Evolutionary conservation across 1,284 basidiomycete genomes (phyloP), one percentile per base, ranked within the genome.

Genomic region (Leccinum pachyderme): DNA sequence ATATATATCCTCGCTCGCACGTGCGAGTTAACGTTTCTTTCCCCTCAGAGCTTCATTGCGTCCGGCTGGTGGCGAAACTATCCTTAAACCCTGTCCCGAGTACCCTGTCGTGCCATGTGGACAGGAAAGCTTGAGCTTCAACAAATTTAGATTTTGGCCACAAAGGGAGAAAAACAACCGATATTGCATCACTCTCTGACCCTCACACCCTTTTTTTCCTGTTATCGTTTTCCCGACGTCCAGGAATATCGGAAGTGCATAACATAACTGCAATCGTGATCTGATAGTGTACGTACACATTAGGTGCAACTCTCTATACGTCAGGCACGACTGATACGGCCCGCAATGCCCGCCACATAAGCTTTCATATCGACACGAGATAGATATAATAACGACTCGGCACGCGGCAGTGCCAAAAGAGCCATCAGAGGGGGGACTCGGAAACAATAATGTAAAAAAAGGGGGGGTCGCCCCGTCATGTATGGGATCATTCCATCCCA

Each of bases 291-390:
- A 27, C 28, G 44, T 44, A 27, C 46, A 45, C 6, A 22, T 41
- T 47, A 60, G 28, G 43, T n/a, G 5, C 35, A n/a, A 39, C 18
- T 52, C 15, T 47, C 5, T 22, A 50, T 41, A 51, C 28, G 63
- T 49, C 49, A 63, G 60, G 60, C 63, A 61, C 60, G 4, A 49
- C 2, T 65, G 62, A 62, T 64, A 50, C n/a, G 39, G 37, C 9
- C 37, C 28, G 5, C 15, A 47, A 13, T 27, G 29, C 11, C 5
- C 11, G 8, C 33, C 46, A 28, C 35, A 13, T 13, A 18, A 18
- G 18, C 18, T 18, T 18, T 18, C 18, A 18, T 18, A 18, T 18
- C 18, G 18, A 18, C 18, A 18, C 1, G 18, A 18, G 18, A 37
- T 39, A 11, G 37, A 39, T 18, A 39, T 39, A 22, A 22, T 7